Percentiles rank a stretch among this genome's conserved stretches.
These are phyloP conservation scores for Cordyceps javanica DNA, from an alignment of 2,329 filamentous ascomycete species.

Conservation along the genomic window DNA sequence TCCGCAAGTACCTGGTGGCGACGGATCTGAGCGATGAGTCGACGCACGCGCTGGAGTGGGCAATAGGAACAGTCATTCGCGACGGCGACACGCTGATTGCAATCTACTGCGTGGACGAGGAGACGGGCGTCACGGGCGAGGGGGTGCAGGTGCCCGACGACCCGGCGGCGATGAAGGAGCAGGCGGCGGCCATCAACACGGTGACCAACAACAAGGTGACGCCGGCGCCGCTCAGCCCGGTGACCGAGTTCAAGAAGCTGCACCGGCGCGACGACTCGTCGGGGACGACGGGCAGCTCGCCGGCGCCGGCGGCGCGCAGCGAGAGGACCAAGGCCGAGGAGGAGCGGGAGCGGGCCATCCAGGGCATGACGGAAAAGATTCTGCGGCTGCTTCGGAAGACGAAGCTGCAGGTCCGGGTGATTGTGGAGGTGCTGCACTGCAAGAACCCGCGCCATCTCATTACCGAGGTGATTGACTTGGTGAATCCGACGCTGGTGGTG, in stretches of 20 bases:
- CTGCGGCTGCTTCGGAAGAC: conserved; percentile 87
- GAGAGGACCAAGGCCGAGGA: conserved; percentile 60
- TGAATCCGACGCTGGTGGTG: conserved; percentile 87
- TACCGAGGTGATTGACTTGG: conserved; percentile 91
- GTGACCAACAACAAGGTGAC: conserved; percentile 41
- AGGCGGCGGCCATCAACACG: conserved; percentile 63
- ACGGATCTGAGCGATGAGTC: conserved; percentile 93
- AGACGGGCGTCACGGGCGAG: conserved; percentile 52
- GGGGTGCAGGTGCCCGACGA: conserved; percentile 63
- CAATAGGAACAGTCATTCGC: conserved; percentile 86
- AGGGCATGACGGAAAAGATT: conserved; percentile 76
- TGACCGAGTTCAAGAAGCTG: conserved; percentile 27
- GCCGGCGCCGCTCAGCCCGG: conserved; percentile 26
- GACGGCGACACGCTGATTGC: conserved; percentile 92
- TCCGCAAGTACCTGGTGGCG: conserved; percentile 90
- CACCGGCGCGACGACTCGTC: conserved; percentile 25
- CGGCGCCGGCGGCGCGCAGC: conserved; percentile 40
- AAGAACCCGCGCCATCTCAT: conserved; percentile 96
- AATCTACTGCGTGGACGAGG: conserved; percentile 91
- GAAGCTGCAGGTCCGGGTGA: conserved; percentile 81
- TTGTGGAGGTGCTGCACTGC: conserved; percentile 96
- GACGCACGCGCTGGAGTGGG: conserved; percentile 94
- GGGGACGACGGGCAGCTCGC: conserved; percentile 35
- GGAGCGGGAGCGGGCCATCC: conserved; percentile 74
- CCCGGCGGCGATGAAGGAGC: conserved; percentile 67